Evolutionary conservation across 2,329 filamentous ascomycete genomes (phyloP), one percentile per base, ranked within the genome.

Genomic region (Colletotrichum australisinense): DNA sequence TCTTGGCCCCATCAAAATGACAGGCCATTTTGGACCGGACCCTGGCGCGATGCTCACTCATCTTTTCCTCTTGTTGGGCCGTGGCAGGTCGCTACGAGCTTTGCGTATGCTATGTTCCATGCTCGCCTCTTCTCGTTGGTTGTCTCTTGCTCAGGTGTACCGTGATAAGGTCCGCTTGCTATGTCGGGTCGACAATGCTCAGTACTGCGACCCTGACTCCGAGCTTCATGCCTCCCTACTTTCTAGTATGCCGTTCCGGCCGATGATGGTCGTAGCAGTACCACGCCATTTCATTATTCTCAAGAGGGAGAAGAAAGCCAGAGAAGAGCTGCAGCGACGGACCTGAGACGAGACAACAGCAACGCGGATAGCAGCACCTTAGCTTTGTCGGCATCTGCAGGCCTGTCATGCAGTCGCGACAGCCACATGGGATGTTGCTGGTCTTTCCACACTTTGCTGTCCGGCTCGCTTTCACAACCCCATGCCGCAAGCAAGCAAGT

Each of bases 1-100:
- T 59, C 68, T 69, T 75, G 67, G 65, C 67, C 42, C 63, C 59
- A 59, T 58, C 68, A 35, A 57, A 67, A 75, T 63, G 67, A 72
- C 64, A 75, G 67, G 63, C 63, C 72, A 71, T 49, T 66, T 52
- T 69, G 35, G 35, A 57, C 38, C 42, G 32, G 64, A 58, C 52
- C 72, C 68, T 72, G 59, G 65, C 62, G 32, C 64, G 53, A 67
- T 62, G 63, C 46, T 63, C 71, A 70, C 63, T 68, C 32, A 19
- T 63, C 14, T 62, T 9, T 67, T 30, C 56, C 56, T 64, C 55
- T 59, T 69, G 35, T 28, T 64, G 30, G 24, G 63, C 24, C 12
- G 42, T 71, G n/a, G 22, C 56, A 67, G 63, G 69, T 35, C 56
- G 56, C 49, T 30, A 60, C 55, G 65, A 57, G 63, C 26, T 56